A percentile compares a stretch with the other conserved stretches of the same genome.
Conservation (phyloP, 169 alveolate genomes). For the Blepharisma undulans region DNA sequence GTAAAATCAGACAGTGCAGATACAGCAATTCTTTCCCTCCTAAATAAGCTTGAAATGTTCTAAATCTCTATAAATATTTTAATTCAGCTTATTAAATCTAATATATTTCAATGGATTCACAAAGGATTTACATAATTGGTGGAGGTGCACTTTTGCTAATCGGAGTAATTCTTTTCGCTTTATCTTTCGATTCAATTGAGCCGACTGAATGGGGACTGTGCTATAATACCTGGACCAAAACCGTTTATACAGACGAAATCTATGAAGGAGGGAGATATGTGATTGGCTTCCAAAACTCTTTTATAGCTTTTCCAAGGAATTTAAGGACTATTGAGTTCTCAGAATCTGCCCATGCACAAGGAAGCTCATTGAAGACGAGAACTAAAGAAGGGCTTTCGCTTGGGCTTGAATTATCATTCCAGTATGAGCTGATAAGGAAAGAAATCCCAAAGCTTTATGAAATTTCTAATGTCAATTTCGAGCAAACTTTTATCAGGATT, state of each 20-base stretch:
- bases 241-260: neutral
- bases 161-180: neutral
- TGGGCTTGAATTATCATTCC: slow-evolving; percentile 53
- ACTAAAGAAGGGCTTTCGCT: slow-evolving; percentile 46
- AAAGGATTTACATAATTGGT: neutral
- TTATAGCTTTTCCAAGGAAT: neutral
- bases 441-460: slow-evolving; percentile 48
- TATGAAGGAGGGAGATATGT: neutral
- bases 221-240: slow-evolving; percentile 46
- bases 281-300: neutral
- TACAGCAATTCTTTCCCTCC: neutral
- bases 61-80: neutral
- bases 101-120: neutral
- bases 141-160: neutral
- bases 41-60: neutral
- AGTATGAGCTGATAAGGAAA: slow-evolving; percentile 44
- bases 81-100: neutral
- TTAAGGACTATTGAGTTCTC: neutral
- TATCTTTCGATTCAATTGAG: slow-evolving; percentile 52
- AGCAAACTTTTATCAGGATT: slow-evolving; percentile 41
- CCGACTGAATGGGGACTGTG: slow-evolving; percentile 56
- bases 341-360: slow-evolving; percentile 28
- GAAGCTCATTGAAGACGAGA: slow-evolving; percentile 16
- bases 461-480: slow-evolving; percentile 38
- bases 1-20: neutral